These are phyloP conservation scores for Penicillium crystallinum DNA, from an alignment of 495 filamentous ascomycete genomes.

Conservation along the genomic window DNA sequence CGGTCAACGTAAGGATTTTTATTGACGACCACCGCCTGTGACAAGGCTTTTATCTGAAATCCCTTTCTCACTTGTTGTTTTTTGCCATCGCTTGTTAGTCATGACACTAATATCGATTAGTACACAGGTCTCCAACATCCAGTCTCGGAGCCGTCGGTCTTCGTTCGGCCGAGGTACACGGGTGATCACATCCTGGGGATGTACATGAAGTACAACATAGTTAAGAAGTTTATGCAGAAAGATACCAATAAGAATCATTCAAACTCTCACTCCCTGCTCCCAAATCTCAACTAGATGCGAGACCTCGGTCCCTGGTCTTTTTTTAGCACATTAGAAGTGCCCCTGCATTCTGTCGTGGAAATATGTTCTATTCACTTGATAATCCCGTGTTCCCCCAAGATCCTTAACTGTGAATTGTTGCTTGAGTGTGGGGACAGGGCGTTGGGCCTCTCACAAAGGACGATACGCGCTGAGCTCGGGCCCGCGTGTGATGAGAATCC, in stretches of 20 bases:
- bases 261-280: not conserved
- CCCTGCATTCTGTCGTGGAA: slow-evolving; percentile 6
- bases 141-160: slow-evolving; percentile 2
- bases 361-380: not conserved
- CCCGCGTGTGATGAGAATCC: slow-evolving; percentile 25
- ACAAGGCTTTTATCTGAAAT: slow-evolving; percentile 72
- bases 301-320: not conserved
- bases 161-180: not conserved
- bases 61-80: slow-evolving; percentile 8
- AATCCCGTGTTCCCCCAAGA: not conserved
- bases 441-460: slow-evolving; percentile 21
- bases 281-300: too few species aligned
- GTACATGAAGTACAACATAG: not conserved
- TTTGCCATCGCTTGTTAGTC: slow-evolving; percentile 11
- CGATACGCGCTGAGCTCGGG: slow-evolving; percentile 23
- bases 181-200: not conserved
- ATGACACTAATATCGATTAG: slow-evolving; percentile 21
- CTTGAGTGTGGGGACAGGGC: slow-evolving; percentile 12
- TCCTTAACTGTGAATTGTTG: slow-evolving; percentile 7
- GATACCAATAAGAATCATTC: slow-evolving; percentile 3
- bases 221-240: not conserved
- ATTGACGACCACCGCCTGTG: slow-evolving; percentile 90
- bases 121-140: slow-evolving; percentile 1
- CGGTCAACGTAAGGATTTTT: slow-evolving; percentile 86
- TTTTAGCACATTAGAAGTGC: not conserved